A percentile compares a stretch with the other conserved stretches of the same genome.
Conservation (phyloP, 345 rosid genomes). For the Mallotus nudiflorus region DNA sequence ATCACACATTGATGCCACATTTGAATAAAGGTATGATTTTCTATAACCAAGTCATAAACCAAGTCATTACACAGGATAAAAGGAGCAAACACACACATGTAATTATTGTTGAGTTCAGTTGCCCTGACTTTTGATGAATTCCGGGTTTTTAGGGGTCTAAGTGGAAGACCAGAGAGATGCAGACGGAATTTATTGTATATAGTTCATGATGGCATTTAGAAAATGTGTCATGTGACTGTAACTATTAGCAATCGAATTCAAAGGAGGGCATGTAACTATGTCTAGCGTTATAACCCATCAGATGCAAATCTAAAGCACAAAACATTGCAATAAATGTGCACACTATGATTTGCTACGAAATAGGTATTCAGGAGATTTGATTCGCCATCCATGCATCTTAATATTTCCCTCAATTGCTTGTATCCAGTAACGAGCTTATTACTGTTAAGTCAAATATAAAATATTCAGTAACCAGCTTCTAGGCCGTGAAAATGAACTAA, state of each 20-base stretch:
- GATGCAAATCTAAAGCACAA: too few relatives aligned
- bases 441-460: neutral
- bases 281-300: neutral
- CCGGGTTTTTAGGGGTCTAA: neutral
- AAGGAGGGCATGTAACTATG: neutral
- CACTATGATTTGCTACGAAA: neutral
- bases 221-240: neutral
- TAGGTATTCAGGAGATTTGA: neutral
- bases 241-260: neutral
- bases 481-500: neutral
- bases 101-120: neutral
- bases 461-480: slow-evolving; percentile 9
- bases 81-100: too few relatives aligned
- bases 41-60: too few relatives aligned
- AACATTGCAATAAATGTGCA: too few relatives aligned
- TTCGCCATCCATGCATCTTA: neutral
- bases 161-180: neutral
- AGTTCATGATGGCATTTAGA: neutral
- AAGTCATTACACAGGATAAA: too few relatives aligned
- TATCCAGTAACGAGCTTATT: neutral
- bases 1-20: too few relatives aligned
- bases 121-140: neutral
- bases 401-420: neutral
- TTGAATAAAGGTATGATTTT: too few relatives aligned
- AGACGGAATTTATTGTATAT: neutral